These are phyloP conservation scores for Debaryomycetaceae sp. DNA, from an alignment of 1,139 yeast genomes.

Conservation along the genomic window DNA sequence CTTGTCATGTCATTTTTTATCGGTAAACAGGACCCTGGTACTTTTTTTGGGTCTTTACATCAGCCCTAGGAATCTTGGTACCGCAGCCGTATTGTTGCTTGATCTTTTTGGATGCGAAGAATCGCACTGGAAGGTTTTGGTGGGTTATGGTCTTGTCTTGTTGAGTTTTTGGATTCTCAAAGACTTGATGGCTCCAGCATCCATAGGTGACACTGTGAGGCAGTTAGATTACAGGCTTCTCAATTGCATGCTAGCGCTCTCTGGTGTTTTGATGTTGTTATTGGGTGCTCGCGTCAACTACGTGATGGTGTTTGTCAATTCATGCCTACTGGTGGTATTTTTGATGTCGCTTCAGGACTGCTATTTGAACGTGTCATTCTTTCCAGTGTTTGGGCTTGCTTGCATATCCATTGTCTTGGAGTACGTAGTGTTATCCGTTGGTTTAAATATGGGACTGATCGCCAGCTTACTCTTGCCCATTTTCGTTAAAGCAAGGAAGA, in stretches of 20 bases:
- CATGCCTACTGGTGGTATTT: slow-evolving; percentile 21
- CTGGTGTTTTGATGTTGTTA: slow-evolving; percentile 3
- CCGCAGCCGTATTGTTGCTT: slow-evolving; percentile 19
- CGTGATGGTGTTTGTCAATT: slow-evolving; percentile 20
- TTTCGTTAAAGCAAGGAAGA: slow-evolving; percentile 1
- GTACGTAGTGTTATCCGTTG: slow-evolving; percentile 17
- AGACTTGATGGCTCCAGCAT: not conserved
- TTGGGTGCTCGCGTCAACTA: slow-evolving; percentile 5
- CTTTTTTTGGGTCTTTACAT: slow-evolving; percentile 25
- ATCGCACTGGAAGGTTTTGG: slow-evolving; percentile 5
- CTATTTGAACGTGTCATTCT: slow-evolving; percentile 14
- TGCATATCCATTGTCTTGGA: slow-evolving; percentile 17
- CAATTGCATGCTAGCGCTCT: slow-evolving; percentile 2
- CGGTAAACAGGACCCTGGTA: slow-evolving; percentile 20
- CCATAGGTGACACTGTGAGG: not conserved
- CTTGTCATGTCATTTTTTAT: slow-evolving; percentile 16
- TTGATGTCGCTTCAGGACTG: slow-evolving; percentile 24
- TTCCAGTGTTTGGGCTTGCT: slow-evolving; percentile 18
- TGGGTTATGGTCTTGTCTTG: slow-evolving; percentile 18
- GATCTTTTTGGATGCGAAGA: slow-evolving; percentile 14
- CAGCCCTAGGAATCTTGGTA: slow-evolving; percentile 25
- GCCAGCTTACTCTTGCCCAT: slow-evolving; percentile 2
- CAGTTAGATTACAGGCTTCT: slow-evolving; percentile 1
- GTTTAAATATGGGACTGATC: not conserved
- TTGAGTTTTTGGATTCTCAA: not conserved